Base-by-base conservation (phyloP, 805 yeast species). In the Yamadazyma olivae region DNA sequence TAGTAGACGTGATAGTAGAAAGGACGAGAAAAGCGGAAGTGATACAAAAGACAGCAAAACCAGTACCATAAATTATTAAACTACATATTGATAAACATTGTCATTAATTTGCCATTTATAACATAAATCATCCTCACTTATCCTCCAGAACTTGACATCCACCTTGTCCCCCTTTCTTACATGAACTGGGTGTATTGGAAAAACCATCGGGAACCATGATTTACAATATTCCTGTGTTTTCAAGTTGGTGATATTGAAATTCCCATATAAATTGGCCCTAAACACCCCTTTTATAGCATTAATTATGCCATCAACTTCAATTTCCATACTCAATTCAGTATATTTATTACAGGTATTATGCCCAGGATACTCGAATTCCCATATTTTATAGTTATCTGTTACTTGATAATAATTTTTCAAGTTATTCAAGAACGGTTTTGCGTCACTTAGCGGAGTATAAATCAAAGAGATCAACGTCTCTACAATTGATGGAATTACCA, bases 271-370 rank as follows among this genome's bases (percentile, higher is more conserved):
- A 2, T 59, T 72, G 0, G 93, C 80, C n/a, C 70, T 70, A 50
- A 90, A 90, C 50, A 67, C 80, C 0, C 96, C 96, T 3, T 78
- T 64, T 23, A 89, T 54, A 0, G 91, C 96, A 54, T 87, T 90
- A 3, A 86, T 55, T 14, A 71, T 71, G 2, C 83, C 75, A 35
- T 73, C 67, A 21, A 71, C 58, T 12, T 67, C 64, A 5, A 75
- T 64, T 32, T 63, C 61, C 41, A 81, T 71, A 0, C 12, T 17
- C 15, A 35, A 33, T 7, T 12, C 16, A 4, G n/a, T n/a, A 5
- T 6, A 12, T 18, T 33, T 30, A 38, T 18, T 22, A 7, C 35
- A 33, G 26, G 21, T 23, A 23, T 35, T 35, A 6, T 18, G 8
- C 12, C 38, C 40, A 12, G 42, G 45, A 21, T 41, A 44, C 3